A percentile compares a stretch with the other conserved stretches of the same genome.
Evolutionary conservation across 1,284 basidiomycete species (phyloP).

Genomic region (Cryptococcus sp.): DNA sequence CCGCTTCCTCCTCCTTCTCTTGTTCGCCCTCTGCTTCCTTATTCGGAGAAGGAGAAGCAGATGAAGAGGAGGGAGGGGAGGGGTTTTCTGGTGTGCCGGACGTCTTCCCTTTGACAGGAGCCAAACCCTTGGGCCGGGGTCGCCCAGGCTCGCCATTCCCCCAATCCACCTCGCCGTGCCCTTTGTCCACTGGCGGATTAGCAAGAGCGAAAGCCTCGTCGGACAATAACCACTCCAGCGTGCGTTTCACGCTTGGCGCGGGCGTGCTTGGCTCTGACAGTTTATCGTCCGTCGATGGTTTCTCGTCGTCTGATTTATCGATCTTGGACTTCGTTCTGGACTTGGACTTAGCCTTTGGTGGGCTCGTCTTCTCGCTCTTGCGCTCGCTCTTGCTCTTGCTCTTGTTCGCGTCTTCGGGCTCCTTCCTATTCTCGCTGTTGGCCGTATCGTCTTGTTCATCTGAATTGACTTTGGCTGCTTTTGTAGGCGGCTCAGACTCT

Average conservation of each 20-base stretch:
- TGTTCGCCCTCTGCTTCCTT: slow-evolving; percentile 4
- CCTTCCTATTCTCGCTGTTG: too few species aligned
- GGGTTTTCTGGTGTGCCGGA: too few species aligned
- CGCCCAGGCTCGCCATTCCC: slow-evolving; percentile 1
- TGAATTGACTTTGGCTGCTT: background rate
- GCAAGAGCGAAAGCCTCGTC: slow-evolving; percentile 33
- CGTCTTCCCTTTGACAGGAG: background rate
- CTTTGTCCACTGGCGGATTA: slow-evolving; percentile 25
- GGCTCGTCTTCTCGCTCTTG: background rate
- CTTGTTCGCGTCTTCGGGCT: too few species aligned
- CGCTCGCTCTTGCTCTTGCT: too few species aligned
- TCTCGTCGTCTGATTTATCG: background rate
- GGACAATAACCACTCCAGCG: slow-evolving; percentile 29
- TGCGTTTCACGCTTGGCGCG: background rate
- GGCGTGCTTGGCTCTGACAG: background rate
- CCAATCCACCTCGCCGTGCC: slow-evolving; percentile 34
- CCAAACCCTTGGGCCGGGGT: too few species aligned
- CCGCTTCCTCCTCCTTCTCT: slow-evolving; percentile 7
- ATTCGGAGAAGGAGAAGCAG: background rate
- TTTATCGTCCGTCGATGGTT: background rate
- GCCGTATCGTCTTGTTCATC: too few species aligned
- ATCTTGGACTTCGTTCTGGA: background rate
- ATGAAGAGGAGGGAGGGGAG: too few species aligned
- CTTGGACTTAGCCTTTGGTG: background rate
- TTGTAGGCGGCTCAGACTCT: background rate